Base-by-base conservation (phyloP, 1,284 basidiomycete genomes). In the Rhodotorula glutinis region DNA sequence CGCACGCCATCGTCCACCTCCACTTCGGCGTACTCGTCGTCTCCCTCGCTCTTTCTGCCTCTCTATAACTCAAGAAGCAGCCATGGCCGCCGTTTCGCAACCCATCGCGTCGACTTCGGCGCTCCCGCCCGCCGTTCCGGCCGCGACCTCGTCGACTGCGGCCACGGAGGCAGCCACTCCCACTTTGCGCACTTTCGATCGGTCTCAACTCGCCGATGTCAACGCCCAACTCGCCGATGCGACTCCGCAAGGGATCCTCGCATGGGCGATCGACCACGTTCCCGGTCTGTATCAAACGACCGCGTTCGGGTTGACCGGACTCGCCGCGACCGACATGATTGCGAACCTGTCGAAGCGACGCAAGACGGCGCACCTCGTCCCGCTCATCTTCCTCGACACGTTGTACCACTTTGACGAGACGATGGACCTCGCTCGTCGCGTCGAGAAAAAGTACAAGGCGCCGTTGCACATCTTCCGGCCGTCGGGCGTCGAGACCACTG, bases 361-460 rank as follows among this genome's bases (percentile, higher is more conserved):
- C 21, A 64, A 65, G 49, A 47, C 63, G 27, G 49, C 65, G 25
- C 81, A 82, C 73, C 76, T 80, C 46, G 80, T 82, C 21, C 81
- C 81, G 3, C 73, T 82, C 43, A 92, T 96, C 80, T 96, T 97
- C 81, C 81, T 96, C 77, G 95, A 98, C 82, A 98, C 95, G 0
- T 84, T 98, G 16, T 94, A 98, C 79, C 96, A 98, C 82, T 98
- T 98, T 80, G 82, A 85, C 4, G 92, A 97, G 81, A 98, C 95
- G 9, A 86, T 95, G 73, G 86, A 88, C 70, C 85, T 98, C 53
- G 89, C 94, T 3, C 84, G 88, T 62, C 86, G 87, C 44, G 90
- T 92, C 17, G 87, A 88, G 75, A 80, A 83, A 75, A 86, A 84
- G 73, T 98, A 98, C 79, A 81, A 83, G 33, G 83, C 87, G 30